These are phyloP conservation scores for Boehmeria nivea DNA, from an alignment of 306 rosid species.

Conservation along the genomic window DNA sequence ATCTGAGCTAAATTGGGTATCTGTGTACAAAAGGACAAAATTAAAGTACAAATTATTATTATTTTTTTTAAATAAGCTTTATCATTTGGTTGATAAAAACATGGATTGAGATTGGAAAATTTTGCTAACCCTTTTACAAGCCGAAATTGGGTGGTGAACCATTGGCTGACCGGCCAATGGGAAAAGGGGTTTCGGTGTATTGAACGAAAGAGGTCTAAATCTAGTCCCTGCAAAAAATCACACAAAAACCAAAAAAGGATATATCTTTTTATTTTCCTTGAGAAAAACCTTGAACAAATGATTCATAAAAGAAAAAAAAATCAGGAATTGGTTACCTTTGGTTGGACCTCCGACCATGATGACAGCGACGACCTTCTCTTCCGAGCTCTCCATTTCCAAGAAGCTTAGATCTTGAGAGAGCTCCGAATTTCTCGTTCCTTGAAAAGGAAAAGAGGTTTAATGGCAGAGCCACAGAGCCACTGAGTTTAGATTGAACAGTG, in stretches of 20 bases:
- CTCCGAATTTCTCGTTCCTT: neutral
- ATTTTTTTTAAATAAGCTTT: no score
- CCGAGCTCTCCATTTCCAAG: conserved; percentile 60
- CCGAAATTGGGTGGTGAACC: conserved; percentile 93
- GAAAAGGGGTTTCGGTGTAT: conserved; percentile 92
- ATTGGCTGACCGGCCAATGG: conserved; percentile 95
- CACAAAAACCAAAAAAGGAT: neutral
- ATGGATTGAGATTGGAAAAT: conserved; percentile 1
- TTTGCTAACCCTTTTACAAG: conserved; percentile 75
- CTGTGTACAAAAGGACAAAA: conserved; percentile 28
- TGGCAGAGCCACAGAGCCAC: no score
- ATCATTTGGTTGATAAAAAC: neutral
- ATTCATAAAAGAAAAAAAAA: neutral
- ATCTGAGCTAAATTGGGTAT: conserved; percentile 88
- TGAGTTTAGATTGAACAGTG: neutral
- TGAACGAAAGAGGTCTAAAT: conserved; percentile 97
- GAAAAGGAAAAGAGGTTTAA: neutral
- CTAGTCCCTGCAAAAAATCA: conserved; percentile 63
- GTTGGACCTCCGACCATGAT: conserved; percentile 99
- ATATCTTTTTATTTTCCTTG: no score
- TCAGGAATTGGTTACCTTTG: conserved; percentile 52
- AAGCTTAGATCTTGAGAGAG: conserved; percentile 27
- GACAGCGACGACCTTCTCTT: conserved; percentile 85
- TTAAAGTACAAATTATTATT: neutral
- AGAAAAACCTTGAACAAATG: no score